Evolutionary conservation across 495 filamentous ascomycete species (phyloP).

Genomic region (Annulohypoxylon maeteangense): DNA sequence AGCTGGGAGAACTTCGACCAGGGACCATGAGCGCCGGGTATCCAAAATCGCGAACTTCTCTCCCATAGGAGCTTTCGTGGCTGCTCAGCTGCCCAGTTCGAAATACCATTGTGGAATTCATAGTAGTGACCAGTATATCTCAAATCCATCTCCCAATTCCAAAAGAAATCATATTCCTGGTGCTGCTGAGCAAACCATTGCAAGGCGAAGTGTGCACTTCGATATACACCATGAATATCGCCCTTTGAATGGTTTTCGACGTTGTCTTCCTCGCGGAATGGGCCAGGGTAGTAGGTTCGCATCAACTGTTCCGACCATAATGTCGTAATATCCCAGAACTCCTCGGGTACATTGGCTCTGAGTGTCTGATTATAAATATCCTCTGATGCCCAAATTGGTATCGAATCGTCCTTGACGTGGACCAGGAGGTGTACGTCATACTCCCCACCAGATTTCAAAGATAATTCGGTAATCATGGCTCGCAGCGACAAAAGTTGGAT

Average conservation of each 20-base stretch:
- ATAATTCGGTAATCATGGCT: constrained; percentile 66
- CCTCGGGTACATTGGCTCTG: constrained; percentile 61
- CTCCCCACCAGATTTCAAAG: constrained; percentile 65
- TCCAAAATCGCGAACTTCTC: constrained; percentile 58
- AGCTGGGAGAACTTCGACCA: constrained; percentile 57
- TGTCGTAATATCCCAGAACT: constrained; percentile 65
- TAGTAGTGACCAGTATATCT: constrained; percentile 67
- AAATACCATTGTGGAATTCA: constrained; percentile 59
- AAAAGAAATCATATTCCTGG: constrained; percentile 69
- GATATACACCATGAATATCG: constrained; percentile 52
- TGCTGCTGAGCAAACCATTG: constrained; percentile 68
- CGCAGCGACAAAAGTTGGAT: constrained; percentile 61
- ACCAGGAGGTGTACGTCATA: constrained; percentile 69
- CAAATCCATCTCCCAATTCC: constrained; percentile 72
- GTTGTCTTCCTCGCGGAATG: constrained; percentile 53
- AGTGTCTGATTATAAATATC: constrained; percentile 62
- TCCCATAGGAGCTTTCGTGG: constrained; percentile 65
- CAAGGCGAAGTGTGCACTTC: constrained; percentile 54
- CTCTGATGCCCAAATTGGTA: constrained; percentile 62
- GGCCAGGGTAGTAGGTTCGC: constrained; percentile 53
- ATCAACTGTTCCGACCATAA: constrained; percentile 64
- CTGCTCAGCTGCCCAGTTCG: constrained; percentile 63
- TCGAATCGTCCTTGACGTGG: constrained; percentile 65
- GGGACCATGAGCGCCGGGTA: constrained; percentile 56
- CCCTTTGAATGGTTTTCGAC: constrained; percentile 57